Conservation (phyloP, 208 protist species). For the Cochliopodium minus region DNA sequence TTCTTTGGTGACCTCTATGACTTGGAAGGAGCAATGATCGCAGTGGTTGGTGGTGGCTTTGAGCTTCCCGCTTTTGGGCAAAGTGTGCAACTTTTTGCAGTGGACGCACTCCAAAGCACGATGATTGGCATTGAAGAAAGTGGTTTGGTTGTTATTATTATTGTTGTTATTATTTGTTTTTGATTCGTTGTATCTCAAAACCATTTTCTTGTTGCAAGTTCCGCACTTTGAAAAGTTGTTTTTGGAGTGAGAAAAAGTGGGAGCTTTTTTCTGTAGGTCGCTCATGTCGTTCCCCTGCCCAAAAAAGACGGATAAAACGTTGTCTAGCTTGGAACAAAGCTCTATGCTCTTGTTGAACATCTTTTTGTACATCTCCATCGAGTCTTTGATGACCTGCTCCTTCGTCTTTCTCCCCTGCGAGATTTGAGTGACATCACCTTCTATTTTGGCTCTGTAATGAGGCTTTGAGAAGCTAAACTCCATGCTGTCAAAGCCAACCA, state of each 20-base stretch:
- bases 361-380: slow-evolving; percentile 47
- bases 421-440: slow-evolving; percentile 65
- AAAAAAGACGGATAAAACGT: neutral
- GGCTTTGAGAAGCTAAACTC: slow-evolving; percentile 70
- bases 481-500: slow-evolving; percentile 76
- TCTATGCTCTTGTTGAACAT: slow-evolving; percentile 30
- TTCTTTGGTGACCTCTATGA: slow-evolving; percentile 37
- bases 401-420: slow-evolving; percentile 45
- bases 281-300: neutral
- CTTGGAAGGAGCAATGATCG: slow-evolving; percentile 43
- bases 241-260: too few species aligned
- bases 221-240: neutral
- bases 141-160: too few species aligned
- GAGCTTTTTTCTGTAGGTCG: neutral
- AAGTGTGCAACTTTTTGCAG: neutral
- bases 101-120: neutral
- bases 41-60: slow-evolving; percentile 38
- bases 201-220: neutral
- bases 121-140: too few species aligned
- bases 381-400: slow-evolving; percentile 48
- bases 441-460: slow-evolving; percentile 69
- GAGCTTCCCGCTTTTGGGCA: neutral
- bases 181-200: neutral
- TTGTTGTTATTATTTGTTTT: too few species aligned
- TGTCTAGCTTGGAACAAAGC: neutral